Evolutionary conservation across 257 asterid species (phyloP), one percentile per base, ranked within the genome.

Genomic region (Solanum microdontum): DNA sequence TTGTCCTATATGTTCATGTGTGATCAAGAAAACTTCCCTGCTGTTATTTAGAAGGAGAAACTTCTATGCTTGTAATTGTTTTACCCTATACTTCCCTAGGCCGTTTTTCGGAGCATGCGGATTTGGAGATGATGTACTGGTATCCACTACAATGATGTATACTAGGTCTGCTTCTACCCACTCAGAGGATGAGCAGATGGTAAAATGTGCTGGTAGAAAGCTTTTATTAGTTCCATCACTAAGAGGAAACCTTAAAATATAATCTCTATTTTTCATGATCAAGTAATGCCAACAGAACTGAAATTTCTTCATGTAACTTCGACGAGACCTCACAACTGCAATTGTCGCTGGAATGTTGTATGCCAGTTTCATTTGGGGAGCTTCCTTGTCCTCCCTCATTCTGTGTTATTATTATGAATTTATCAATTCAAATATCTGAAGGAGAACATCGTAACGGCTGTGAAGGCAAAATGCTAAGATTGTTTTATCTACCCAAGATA

Each of bases 111-210:
- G 83, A 86, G 94, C 93, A 30, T 97, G 99, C 83, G 99, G 98
- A 87, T 97, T 95, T 82, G 99, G 94, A 82, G 95, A 93, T 23
- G 97, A 96, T 89, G 87, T 89, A 86, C 89, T 93, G 15, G 94
- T 89, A 89, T 93, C 99, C 87, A 95, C 96, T 7, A 95, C 99
- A 24, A 97, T 95, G 99, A 93, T 94, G 96, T 96, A 95, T 89
- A 69, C 95, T 1, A 86, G 91, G 76, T 88, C 92, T 11, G 32
- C 89, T 79, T 88, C 93, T 26, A 83, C 82, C 64, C 23, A 28
- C 83, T 85, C 91, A 37, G 37, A 73, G 51, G 90, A 87, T 66
- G 92, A 91, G 86, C 91, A 89, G 86, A 86, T 69, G 69, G 88
- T 83, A 30, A 76, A 88, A 89, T 90, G 74, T 75, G 96, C 96